These are phyloP conservation scores for Pulveroboletus sp. DNA, from an alignment of 768 basidiomycete genomes.

Conservation along the genomic window DNA sequence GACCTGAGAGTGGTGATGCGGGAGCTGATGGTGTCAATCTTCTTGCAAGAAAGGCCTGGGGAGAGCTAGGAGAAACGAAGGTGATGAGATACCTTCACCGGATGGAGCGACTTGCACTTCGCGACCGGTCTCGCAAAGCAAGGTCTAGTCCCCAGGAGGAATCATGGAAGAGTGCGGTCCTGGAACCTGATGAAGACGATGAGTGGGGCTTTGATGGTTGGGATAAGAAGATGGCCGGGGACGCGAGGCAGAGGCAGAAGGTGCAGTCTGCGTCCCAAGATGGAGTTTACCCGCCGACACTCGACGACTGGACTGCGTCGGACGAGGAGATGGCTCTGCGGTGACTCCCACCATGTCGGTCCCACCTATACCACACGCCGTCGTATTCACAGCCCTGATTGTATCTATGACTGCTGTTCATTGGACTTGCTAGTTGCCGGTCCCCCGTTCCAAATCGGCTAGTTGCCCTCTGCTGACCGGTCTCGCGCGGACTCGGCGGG, in stretches of 20 bases:
- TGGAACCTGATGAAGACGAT: conserved; percentile 31
- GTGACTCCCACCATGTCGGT: neutral
- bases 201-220: conserved; percentile 51
- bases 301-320: conserved; percentile 1
- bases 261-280: neutral
- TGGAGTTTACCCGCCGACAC: neutral
- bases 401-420: too few species aligned
- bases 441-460: too few species aligned
- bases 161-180: conserved; percentile 42
- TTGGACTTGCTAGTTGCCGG: too few species aligned
- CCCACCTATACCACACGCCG: neutral
- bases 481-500: too few species aligned
- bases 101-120: conserved; percentile 44
- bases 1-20: neutral
- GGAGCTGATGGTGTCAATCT: conserved; percentile 24
- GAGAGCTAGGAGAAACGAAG: conserved; percentile 42
- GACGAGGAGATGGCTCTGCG: conserved; percentile 5
- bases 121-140: conserved; percentile 17
- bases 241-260: neutral
- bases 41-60: conserved; percentile 38
- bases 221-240: conserved; percentile 15
- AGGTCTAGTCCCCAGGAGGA: conserved; percentile 13
- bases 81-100: conserved; percentile 46
- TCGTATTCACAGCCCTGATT: neutral
- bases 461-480: too few species aligned